Percentiles rank a stretch among this genome's conserved stretches.
Conservation (phyloP, 164 flowering plant species). For the Vitis cinerea region DNA sequence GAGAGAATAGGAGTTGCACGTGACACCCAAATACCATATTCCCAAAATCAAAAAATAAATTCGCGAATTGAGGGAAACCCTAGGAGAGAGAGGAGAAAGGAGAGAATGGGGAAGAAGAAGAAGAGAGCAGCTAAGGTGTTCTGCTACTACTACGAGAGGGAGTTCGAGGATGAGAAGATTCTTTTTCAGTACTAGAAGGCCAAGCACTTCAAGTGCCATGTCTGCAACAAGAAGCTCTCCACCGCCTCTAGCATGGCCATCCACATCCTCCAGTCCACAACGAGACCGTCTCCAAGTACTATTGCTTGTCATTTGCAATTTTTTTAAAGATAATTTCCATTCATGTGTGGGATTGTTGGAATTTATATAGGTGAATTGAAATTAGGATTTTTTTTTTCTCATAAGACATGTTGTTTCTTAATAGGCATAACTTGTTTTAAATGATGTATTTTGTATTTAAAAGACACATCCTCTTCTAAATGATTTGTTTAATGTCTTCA, state of each 20-base stretch:
- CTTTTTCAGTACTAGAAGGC: conserved; percentile 97
- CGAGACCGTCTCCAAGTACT: conserved; percentile 47
- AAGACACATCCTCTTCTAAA: no score
- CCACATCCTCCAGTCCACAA: conserved; percentile 98
- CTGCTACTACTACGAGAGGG: conserved; percentile 97
- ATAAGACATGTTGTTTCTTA: no score
- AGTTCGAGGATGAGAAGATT: conserved; percentile 98
- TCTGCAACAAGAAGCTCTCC: conserved; percentile 96
- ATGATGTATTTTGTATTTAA: no score
- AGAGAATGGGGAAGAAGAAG: conserved; percentile 85
- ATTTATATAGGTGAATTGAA: no score
- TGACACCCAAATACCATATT: no score
- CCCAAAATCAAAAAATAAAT: not conserved
- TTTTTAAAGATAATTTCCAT: no score
- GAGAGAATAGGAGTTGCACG: not conserved
- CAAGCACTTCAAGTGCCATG: conserved; percentile 96
- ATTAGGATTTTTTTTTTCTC: no score
- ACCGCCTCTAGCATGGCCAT: conserved; percentile 98
- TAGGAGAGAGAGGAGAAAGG: no score
- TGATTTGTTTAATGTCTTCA: no score
- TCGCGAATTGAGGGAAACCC: not conserved
- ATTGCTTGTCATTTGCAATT: no score
- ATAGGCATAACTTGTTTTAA: no score
- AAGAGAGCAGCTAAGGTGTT: conserved; percentile 65
- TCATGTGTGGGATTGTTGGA: no score